Base-by-base conservation (phyloP, 2,329 filamentous ascomycete genomes). In the Botrytis cinerea region DNA sequence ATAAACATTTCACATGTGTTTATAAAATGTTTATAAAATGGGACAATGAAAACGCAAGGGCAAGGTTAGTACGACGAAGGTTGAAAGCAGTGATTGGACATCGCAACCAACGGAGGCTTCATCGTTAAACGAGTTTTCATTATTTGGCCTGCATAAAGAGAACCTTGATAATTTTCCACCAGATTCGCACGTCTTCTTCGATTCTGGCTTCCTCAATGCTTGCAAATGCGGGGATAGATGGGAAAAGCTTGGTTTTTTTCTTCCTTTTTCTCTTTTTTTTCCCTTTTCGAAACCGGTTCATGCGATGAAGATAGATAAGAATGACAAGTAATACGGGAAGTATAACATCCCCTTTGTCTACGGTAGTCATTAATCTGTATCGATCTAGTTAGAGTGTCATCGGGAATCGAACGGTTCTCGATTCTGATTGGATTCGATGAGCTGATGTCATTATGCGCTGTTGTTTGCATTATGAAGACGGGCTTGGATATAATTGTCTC, bases 401-500 rank as follows among this genome's bases (percentile, higher is more conserved):
- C 51, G n/a, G 14, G 51, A 28, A 57, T 57, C n/a, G 51, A 57
- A 28, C n/a, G 14, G 5, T 57, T 32, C 51, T 57, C 14, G 51
- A 18, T 28, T 6, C 51, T 28, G 8, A 43, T 63, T 38, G 14
- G 22, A 28, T n/a, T 25, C 14, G 8, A 25, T 35, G 32, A 9
- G 16, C 32, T 67, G 63, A 67, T 51, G 63, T 67, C 63, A 66
- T 66, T 32, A 2, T 25, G 28, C 3, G 2, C 22, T 16, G 46
- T 66, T 51, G 28, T 9, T 66, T 51, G 63, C 63, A 48, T 38
- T 51, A 25, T 66, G 6, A 35, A 38, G 63, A 46, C 14, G 35
- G 46, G 22, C 8, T 18, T 67, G 45, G 4, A 67, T 67, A 67
- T 67, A 67, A 51, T 51, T n/a, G 22, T 46, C 35, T 66, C n/a